Evolutionary conservation across 768 basidiomycete species (phyloP), one percentile per base, ranked within the genome.

Genomic region (Phaffia tasmanica): DNA sequence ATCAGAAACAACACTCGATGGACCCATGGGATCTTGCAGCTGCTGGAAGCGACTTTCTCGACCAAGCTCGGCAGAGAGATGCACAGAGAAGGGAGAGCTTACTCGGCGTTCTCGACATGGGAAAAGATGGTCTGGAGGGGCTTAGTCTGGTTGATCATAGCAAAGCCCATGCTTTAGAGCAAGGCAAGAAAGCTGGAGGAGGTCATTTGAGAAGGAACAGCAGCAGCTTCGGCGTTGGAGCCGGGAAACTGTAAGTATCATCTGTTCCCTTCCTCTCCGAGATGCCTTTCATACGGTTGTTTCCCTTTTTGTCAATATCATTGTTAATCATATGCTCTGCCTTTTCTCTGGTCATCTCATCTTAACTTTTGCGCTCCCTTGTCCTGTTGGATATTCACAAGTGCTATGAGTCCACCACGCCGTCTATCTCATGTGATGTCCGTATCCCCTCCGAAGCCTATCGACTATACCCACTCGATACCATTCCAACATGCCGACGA

Each of bases 141-240:
- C 35, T 42, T 5, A 42, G 35, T 42, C 11, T 42, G 4, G 11
- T 42, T 11, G 35, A 42, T 42, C 4, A 42, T 42, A 11, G 35
- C 35, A 42, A 11, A 11, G 11, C 35, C 4, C 11, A 4, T 42
- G 11, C 35, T 11, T 42, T 11, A 42, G 35, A 88, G 72, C 74
- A 88, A 47, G 73, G 87, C 48, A 71, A 80, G 67, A 82, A 85
- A 67, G 81, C 87, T 74, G 84, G 86, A 60, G 86, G 88, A 73
- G 86, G 86, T 1, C 73, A 87, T 70, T 85, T 62, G 29, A 49
- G 59, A 30, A 51, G 48, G 11, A 42, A 30, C 61, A 29, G 11
- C 3, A 48, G 14, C 47, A 30, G 47, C 14, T 25, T 49, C 61
- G 1, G 35, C 47, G 14, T 19, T 4, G 11, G 32, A 46, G 47